Evolutionary conservation across 116 monocot genomes (phyloP), one percentile per base, ranked within the genome.

Genomic region (Cymodocea nodosa): DNA sequence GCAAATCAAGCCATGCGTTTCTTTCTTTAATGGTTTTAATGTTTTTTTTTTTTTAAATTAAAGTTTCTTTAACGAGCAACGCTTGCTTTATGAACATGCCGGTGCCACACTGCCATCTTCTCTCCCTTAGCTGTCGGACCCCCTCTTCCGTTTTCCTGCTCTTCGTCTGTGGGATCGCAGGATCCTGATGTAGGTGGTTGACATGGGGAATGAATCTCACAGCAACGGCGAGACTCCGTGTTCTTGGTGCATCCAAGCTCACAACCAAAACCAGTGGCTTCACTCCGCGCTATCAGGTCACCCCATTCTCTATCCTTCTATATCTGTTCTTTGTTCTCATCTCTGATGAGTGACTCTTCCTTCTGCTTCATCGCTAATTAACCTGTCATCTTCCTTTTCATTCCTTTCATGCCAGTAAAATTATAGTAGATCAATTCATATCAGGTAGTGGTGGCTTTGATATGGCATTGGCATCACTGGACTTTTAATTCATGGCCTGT

Each of bases 211-310:
- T 54, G n/a, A 18, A 20, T 54, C n/a, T 15, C 17, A 54, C 19
- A 54, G 5, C 54, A 54, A 54, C n/a, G 0, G n/a, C 19, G n/a
- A 54, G 54, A 54, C n/a, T 20, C 20, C 54, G n/a, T 54, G 54
- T 19, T 54, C 54, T 8, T 54, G 54, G 54, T 54, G 54, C 8
- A 18, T 17, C 19, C 17, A 54, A 54, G 20, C 54, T 20, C 16
- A 54, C 54, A 54, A 54, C 19, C 54, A 54, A 18, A 18, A 17
- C n/a, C 54, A 54, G n/a, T 54, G 54, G 54, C 54, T 54, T 54
- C 54, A 19, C 54, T 18, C 54, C 15, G n/a, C 54, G 1, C 54
- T 54, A 5, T 54, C 54, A n/a, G 54, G 54, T 54, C 8, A 19
- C 20, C 1, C 44, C 12, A 4, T 44, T 44, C 44, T 44, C 44